These are phyloP conservation scores for Plasmodium relictum DNA, from an alignment of 169 alveolate genomes.

Conservation along the genomic window DNA sequence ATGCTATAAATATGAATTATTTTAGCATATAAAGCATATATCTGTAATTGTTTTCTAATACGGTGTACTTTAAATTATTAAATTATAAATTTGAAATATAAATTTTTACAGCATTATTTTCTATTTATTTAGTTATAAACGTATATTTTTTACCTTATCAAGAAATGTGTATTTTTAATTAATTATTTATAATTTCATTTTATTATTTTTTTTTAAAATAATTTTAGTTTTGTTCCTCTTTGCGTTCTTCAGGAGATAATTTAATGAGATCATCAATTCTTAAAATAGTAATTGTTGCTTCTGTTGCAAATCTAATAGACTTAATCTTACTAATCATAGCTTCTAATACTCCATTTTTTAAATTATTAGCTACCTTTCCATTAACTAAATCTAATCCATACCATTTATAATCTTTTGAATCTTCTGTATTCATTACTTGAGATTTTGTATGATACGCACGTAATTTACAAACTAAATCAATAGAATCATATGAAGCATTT, in stretches of 20 bases:
- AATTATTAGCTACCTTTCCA: slow-evolving; percentile 96
- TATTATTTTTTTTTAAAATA: not conserved
- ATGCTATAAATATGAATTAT: no score
- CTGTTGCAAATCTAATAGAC: slow-evolving; percentile 97
- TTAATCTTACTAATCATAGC: slow-evolving; percentile 96
- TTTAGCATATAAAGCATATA: no score
- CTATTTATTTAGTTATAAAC: not conserved
- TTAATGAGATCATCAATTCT: slow-evolving; percentile 98
- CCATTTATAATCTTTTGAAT: slow-evolving; percentile 83
- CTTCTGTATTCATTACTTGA: slow-evolving; percentile 81
- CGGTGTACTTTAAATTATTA: no score
- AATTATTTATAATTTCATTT: not conserved
- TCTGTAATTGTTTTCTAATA: no score
- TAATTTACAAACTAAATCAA: slow-evolving; percentile 94
- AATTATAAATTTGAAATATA: no score
- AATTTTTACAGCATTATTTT: no score
- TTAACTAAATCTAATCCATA: slow-evolving; percentile 96
- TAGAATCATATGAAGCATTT: slow-evolving; percentile 98
- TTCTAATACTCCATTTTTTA: slow-evolving; percentile 97
- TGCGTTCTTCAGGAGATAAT: slow-evolving; percentile 91
- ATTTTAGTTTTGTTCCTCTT: slow-evolving; percentile 81
- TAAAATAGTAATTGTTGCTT: slow-evolving; percentile 98
- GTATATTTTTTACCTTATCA: not conserved
- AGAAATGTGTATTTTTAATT: not conserved
- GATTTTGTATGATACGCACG: slow-evolving; percentile 95